Conservation (phyloP, 2,329 filamentous ascomycete species). For the Acrodontium crateriforme region DNA sequence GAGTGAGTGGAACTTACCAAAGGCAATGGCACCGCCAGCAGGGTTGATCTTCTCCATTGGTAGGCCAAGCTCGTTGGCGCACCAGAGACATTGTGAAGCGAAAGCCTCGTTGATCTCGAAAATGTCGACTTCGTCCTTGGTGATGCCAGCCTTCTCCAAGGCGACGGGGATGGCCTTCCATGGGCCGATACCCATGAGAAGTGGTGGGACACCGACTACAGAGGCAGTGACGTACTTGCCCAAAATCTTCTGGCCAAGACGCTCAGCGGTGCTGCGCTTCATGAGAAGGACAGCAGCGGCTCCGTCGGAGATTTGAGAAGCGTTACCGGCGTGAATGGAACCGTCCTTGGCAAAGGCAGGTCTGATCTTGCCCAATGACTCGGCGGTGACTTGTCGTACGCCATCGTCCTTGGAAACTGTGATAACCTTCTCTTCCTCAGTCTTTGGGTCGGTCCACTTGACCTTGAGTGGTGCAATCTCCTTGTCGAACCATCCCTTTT, state of each 20-base stretch:
- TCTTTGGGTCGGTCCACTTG: constrained; percentile 82
- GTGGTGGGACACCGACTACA: constrained; percentile 75
- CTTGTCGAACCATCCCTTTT: constrained; percentile 77
- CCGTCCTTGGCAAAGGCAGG: constrained; percentile 86
- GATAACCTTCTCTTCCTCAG: constrained; percentile 69
- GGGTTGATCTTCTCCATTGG: constrained; percentile 85
- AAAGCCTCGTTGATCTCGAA: constrained; percentile 92
- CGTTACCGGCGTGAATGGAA: constrained; percentile 90
- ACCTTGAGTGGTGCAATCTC: constrained; percentile 82
- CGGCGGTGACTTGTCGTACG: constrained; percentile 68
- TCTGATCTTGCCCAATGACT: constrained; percentile 81
- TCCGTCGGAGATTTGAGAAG: constrained; percentile 88
- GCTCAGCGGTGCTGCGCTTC: constrained; percentile 82
- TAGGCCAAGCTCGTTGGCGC: constrained; percentile 72
- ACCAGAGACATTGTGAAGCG: constrained; percentile 88
- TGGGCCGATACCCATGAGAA: constrained; percentile 92
- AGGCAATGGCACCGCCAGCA: constrained; percentile 91
- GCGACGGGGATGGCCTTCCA: constrained; percentile 93
- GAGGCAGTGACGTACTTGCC: constrained; percentile 84
- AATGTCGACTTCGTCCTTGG: constrained; percentile 64
- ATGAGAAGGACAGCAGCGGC: constrained; percentile 81
- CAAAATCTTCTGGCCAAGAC: constrained; percentile 73
- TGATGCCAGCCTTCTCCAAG: constrained; percentile 73
- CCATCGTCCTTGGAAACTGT: constrained; percentile 80
- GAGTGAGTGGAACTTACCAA: no score